A percentile compares a stretch with the other conserved stretches of the same genome.
Evolutionary conservation across 106 monocot species (phyloP).

Genomic region (Apostasia shenzhenica): DNA sequence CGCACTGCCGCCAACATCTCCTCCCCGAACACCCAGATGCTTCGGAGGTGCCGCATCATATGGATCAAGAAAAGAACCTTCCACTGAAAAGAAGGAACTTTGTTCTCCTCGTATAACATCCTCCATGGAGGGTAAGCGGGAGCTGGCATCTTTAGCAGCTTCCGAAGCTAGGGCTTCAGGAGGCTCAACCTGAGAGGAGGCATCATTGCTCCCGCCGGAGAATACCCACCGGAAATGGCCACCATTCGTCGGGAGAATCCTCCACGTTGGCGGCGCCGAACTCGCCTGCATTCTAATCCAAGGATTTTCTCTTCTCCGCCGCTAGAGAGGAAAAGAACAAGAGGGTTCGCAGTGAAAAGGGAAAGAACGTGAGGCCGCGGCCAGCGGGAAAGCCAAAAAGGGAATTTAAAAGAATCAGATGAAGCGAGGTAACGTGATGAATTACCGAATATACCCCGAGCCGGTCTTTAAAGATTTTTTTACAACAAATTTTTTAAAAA

Average conservation of each 20-base stretch:
- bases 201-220: neutral
- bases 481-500: too few species aligned
- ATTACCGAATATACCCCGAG: too few species aligned
- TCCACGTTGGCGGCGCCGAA: constrained; percentile 23
- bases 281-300: constrained; percentile 8
- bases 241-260: constrained; percentile 22
- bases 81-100: neutral
- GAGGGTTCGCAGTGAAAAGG: too few species aligned
- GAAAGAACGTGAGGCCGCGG: too few species aligned
- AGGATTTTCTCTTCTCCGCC: neutral
- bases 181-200: neutral
- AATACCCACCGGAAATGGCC: constrained; percentile 30
- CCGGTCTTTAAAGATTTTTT: too few species aligned
- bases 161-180: constrained; percentile 11
- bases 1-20: constrained; percentile 5
- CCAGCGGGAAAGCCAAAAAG: too few species aligned
- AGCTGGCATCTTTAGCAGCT: neutral
- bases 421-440: too few species aligned
- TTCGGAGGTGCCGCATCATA: constrained; percentile 8
- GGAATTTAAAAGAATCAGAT: too few species aligned
- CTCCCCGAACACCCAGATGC: constrained; percentile 3
- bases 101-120: constrained; percentile 39
- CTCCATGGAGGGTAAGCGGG: constrained; percentile 37
- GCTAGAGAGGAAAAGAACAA: neutral
- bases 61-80: constrained; percentile 1